A percentile compares a stretch with the other conserved stretches of the same genome.
Conservation (phyloP, 169 alveolate species). For the Plasmodium sp. region DNA sequence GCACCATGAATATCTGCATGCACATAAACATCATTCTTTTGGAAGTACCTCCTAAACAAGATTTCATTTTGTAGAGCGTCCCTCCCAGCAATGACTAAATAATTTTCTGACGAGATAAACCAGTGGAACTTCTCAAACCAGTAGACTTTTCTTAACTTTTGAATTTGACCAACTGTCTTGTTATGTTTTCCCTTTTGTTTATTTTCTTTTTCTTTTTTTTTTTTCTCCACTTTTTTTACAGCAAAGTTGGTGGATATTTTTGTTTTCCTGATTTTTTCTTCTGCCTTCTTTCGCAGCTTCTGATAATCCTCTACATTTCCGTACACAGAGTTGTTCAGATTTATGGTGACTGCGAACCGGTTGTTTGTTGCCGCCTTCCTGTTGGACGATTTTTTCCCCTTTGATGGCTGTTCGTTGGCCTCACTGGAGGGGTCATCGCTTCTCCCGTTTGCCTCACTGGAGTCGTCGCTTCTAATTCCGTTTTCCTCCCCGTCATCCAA, state of each 20-base stretch:
- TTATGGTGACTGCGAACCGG: conserved; percentile 78
- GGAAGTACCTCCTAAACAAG: conserved; percentile 93
- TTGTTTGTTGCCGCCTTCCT: conserved; percentile 44
- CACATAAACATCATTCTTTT: conserved; percentile 93
- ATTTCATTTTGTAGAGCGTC: conserved; percentile 97
- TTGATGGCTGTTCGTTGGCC: conserved; percentile 43
- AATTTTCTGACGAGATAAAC: conserved; percentile 94
- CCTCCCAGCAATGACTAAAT: conserved; percentile 86
- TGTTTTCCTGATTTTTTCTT: conserved; percentile 91
- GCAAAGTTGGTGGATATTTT: conserved; percentile 91
- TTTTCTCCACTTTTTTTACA: conserved; percentile 91
- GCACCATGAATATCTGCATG: conserved; percentile 99
- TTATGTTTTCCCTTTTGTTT: conserved; percentile 52
- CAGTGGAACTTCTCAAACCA: conserved; percentile 99
- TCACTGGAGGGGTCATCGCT: neutral
- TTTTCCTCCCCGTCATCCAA: conserved; percentile 70
- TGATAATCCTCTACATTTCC: conserved; percentile 90
- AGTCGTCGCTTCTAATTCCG: neutral
- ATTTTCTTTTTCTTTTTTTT: conserved; percentile 86
- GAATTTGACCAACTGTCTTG: conserved; percentile 67
- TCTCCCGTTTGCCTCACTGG: too few relatives aligned
- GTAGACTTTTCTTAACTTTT: conserved; percentile 89
- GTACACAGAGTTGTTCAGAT: conserved; percentile 85
- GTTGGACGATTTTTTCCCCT: neutral
- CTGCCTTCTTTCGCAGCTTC: conserved; percentile 88